Evolutionary conservation across 768 basidiomycete genomes (phyloP), one percentile per base, ranked within the genome.

Genomic region (Boletus sensibilis): DNA sequence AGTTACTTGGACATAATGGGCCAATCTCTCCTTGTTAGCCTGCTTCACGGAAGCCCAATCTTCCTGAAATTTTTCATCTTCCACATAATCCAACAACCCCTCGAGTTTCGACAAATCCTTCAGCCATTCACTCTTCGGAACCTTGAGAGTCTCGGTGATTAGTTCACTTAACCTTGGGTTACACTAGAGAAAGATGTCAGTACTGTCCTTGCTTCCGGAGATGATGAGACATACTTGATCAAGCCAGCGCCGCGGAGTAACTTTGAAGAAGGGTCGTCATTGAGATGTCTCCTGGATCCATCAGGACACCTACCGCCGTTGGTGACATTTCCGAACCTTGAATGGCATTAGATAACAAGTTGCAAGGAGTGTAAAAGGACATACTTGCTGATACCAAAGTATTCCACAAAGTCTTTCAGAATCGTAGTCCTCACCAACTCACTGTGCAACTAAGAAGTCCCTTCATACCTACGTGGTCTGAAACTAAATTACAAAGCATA

Each of bases 221-320:
- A 43, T 9, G 21, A 44, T 21, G 23, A 38, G n/a, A 59, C 61
- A 7, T 54, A 82, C 82, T 69, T 90, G 89, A 63, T 93, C 88
- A 48, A 95, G 84, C 92, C 92, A 97, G 60, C 96, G 84, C 60
- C 96, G 90, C 47, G 92, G 93, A 21, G 94, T 97, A 60, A 97
- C 88, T 88, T 55, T 29, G 51, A 18, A 37, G 6, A 37, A 39
- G 33, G 23, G 34, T 55, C 12, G 2, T 53, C 41, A 52, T 56
- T 21, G 35, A 33, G 27, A 14, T 21, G 20, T 33, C 13, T 39
- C 20, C 1, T 6, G 10, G 29, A 55, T 43, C 11, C 9, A 5
- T 42, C 13, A n/a, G 34, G 18, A 35, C 31, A 79, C 85, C 68
- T 71, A 88, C 88, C 82, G 55, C 95, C 96, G 68, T 98, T 99